These are phyloP conservation scores for Apium graveolens DNA, from an alignment of 129 eudicot genomes.

Conservation along the genomic window DNA sequence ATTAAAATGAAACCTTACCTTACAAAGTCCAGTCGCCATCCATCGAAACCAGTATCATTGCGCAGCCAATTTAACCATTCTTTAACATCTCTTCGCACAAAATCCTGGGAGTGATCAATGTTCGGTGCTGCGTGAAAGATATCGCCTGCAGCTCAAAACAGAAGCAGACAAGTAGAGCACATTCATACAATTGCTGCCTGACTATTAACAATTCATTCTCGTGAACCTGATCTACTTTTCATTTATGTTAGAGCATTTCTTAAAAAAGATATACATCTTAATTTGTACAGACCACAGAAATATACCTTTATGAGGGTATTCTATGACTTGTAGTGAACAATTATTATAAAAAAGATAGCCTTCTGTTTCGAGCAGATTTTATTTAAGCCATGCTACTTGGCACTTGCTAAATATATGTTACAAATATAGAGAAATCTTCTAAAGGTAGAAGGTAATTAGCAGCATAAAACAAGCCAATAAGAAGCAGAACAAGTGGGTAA, in stretches of 20 bases:
- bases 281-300: background rate
- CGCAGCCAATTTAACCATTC: slow-evolving; percentile 62
- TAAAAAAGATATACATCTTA: background rate
- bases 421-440: background rate
- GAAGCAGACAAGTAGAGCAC: slow-evolving; percentile 12
- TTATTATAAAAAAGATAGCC: background rate
- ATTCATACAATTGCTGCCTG: background rate
- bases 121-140: slow-evolving; percentile 80
- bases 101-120: slow-evolving; percentile 65
- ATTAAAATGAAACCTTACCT: slow-evolving; percentile 29
- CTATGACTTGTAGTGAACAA: background rate
- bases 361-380: background rate
- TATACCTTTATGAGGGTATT: background rate
- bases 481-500: background rate
- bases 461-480: background rate
- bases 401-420: background rate
- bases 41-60: slow-evolving; percentile 57
- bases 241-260: no score
- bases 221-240: no score
- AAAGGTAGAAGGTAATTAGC: background rate
- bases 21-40: slow-evolving; percentile 79
- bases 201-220: background rate
- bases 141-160: slow-evolving; percentile 41
- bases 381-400: background rate
- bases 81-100: slow-evolving; percentile 48